Conservation (phyloP, 2,329 filamentous ascomycete genomes). For the Talaromyces pinophilus region DNA sequence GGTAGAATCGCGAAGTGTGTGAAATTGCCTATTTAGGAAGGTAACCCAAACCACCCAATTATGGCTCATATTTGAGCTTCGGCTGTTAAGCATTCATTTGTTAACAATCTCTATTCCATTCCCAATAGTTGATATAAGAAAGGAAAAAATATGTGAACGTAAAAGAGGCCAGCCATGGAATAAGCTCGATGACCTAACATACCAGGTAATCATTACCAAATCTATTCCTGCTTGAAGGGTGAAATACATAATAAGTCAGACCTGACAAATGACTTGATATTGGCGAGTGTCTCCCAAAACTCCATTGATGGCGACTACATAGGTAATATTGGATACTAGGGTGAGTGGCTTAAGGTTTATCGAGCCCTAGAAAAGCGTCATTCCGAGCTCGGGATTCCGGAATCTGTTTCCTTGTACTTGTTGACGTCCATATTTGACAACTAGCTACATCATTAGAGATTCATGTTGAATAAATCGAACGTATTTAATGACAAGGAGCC, state of each 20-base stretch:
- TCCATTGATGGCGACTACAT: not conserved
- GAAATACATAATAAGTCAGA: not conserved
- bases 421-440: not conserved
- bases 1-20: not conserved
- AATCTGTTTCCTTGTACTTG: not conserved
- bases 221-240: not conserved
- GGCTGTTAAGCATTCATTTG: not conserved
- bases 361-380: not conserved
- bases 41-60: not conserved
- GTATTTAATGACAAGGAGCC: not conserved
- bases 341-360: not conserved
- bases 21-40: not conserved
- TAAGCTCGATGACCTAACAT: not conserved
- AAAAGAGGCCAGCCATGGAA: not conserved
- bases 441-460: not conserved
- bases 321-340: not conserved
- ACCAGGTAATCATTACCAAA: not conserved
- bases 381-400: not conserved
- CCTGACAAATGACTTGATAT: not conserved
- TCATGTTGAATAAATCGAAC: not conserved
- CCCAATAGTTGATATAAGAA: not conserved
- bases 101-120: too few species aligned
- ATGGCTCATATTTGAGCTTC: not conserved
- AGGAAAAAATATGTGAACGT: not conserved
- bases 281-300: not conserved